Conservation (phyloP, 345 rosid species). For the Orychophragmus violaceus region DNA sequence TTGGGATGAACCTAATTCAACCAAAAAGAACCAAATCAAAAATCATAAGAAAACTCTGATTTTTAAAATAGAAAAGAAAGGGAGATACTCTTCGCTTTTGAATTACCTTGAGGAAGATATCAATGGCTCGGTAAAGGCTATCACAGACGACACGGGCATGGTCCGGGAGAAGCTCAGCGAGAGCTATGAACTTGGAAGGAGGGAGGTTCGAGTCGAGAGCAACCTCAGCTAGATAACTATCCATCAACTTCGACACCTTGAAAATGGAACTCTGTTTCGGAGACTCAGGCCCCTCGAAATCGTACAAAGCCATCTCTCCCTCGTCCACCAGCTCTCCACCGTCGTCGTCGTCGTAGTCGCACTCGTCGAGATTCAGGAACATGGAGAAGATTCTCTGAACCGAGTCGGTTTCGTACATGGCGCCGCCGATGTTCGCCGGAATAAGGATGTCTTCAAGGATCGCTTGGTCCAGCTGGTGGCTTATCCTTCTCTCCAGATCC, state of each 20-base stretch:
- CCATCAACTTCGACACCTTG: slow-evolving; percentile 79
- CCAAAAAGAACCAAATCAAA: background rate
- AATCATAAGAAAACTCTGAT: background rate
- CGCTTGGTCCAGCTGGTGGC: slow-evolving; percentile 89
- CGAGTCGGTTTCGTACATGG: slow-evolving; percentile 72
- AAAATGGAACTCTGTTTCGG: slow-evolving; percentile 90
- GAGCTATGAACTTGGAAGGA: slow-evolving; percentile 65
- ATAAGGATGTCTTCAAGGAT: slow-evolving; percentile 86
- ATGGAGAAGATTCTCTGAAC: slow-evolving; percentile 75
- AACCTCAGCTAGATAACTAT: slow-evolving; percentile 75
- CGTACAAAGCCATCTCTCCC: slow-evolving; percentile 60
- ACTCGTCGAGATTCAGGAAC: slow-evolving; percentile 75
- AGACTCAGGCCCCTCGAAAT: slow-evolving; percentile 81
- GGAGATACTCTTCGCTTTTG: background rate
- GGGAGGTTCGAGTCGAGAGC: slow-evolving; percentile 65
- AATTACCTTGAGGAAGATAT: slow-evolving; percentile 76
- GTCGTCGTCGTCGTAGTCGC: too few species aligned
- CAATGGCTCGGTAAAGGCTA: slow-evolving; percentile 83
- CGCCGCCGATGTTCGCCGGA: slow-evolving; percentile 39
- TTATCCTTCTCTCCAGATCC: slow-evolving; percentile 76
- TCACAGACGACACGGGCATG: slow-evolving; percentile 78
- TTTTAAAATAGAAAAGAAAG: background rate
- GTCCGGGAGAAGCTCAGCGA: slow-evolving; percentile 86
- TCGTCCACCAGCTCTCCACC: slow-evolving; percentile 55
- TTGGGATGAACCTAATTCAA: slow-evolving; percentile 69